These are phyloP conservation scores for Gossypium stocksii DNA, from an alignment of 345 rosid genomes.

Conservation along the genomic window DNA sequence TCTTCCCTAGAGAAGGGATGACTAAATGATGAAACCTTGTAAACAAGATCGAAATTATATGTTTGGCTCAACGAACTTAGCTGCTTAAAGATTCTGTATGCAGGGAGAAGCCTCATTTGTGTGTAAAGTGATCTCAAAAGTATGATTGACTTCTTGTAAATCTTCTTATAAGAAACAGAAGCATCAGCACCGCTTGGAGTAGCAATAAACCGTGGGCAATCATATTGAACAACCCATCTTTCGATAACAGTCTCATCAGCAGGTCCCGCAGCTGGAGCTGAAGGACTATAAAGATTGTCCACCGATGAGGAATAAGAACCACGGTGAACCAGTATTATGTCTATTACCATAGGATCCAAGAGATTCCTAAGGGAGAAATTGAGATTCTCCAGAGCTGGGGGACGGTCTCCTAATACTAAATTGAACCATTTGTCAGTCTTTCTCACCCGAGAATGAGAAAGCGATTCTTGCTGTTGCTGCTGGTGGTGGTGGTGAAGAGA, in stretches of 20 bases:
- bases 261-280: constrained; percentile 15
- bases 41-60: constrained; percentile 57
- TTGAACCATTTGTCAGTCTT: constrained; percentile 93
- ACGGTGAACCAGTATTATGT: constrained; percentile 62
- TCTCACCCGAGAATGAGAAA: constrained; percentile 38
- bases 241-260: constrained; percentile 73
- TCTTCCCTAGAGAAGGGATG: constrained; percentile 62
- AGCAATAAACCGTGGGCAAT: constrained; percentile 40
- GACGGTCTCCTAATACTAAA: constrained; percentile 78
- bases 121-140: constrained; percentile 67
- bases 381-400: constrained; percentile 59
- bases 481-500: constrained; percentile 49
- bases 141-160: constrained; percentile 74
- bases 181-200: constrained; percentile 39
- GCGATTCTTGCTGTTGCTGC: constrained; percentile 20
- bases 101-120: constrained; percentile 79
- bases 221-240: constrained; percentile 83
- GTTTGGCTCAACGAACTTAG: constrained; percentile 53
- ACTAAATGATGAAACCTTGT: constrained; percentile 77
- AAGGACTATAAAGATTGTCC: constrained; percentile 27
- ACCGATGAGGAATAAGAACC: constrained; percentile 34
- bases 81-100: constrained; percentile 63
- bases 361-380: constrained; percentile 70
- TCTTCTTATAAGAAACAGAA: constrained; percentile 55
- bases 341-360: constrained; percentile 76